Evolutionary conservation across 116 monocot species (phyloP).

Genomic region (Dioscorea cayenensis): DNA sequence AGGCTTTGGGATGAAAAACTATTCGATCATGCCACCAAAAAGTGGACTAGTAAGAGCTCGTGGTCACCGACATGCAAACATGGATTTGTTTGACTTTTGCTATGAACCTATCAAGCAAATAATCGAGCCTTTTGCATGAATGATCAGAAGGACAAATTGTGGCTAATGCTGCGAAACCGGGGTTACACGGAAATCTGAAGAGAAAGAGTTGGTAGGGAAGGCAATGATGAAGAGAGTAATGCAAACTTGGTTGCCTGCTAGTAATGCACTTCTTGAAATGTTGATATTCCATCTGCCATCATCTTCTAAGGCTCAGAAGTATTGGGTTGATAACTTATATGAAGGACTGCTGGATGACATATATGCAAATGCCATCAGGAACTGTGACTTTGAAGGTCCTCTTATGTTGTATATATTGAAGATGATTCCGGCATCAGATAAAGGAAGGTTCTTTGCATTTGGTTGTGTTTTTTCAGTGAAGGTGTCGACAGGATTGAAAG

Average conservation of each 20-base stretch:
- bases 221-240: slow-evolving; percentile 9
- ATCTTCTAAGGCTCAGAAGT: slow-evolving; percentile 5
- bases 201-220: neutral
- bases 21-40: neutral
- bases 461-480: neutral
- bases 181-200: slow-evolving; percentile 2
- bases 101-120: neutral
- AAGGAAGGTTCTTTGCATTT: neutral
- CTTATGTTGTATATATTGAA: neutral
- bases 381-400: neutral
- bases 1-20: neutral
- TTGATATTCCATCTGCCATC: slow-evolving; percentile 13
- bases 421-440: neutral
- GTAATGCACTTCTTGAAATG: slow-evolving; percentile 9
- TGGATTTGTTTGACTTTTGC: neutral
- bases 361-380: slow-evolving; percentile 5
- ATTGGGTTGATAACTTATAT: slow-evolving; percentile 2
- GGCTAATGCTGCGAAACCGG: neutral
- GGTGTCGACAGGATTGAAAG: neutral
- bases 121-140: neutral
- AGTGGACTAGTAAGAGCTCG: neutral
- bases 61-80: neutral
- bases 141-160: neutral
- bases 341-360: slow-evolving; percentile 3
- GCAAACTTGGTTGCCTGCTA: slow-evolving; percentile 10